Evolutionary conservation across 805 yeast species (phyloP), one percentile per base, ranked within the genome.

Genomic region (Limtongia smithiae): DNA sequence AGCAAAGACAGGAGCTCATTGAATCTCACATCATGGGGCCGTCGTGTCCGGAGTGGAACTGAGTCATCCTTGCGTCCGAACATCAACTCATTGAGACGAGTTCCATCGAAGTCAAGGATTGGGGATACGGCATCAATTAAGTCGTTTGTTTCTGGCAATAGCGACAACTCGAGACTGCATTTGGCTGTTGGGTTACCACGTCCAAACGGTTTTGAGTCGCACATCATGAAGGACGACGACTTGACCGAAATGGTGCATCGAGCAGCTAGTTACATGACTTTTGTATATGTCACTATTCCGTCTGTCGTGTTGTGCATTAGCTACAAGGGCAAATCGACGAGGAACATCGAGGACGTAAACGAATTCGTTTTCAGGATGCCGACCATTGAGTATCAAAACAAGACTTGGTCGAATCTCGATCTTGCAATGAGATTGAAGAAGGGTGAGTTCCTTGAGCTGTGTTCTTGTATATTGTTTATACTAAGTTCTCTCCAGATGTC

Each of bases 341-440:
- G 78, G 59, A 79, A 83, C 57, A 68, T 91, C 48, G 76, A 86
- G 34, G 88, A 90, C 62, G 87, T 91, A 6, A 84, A 85, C 44
- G 79, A 85, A 57, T 81, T 91, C 57, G 75, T 73, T 4, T 71
- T 91, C 47, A 71, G 71, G 8, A 66, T 90, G 43, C 96, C 96
- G 2, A 69, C 69, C 2, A 66, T 86, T 44, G 65, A 68, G 43
- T 78, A 83, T 60, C 61, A 66, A 31, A 80, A 83, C 64, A 79
- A 78, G 70, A 75, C 84, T 3, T 83, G 94, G 85, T 80, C 89
- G 1, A 71, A 78, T 41, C 70, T 80, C 46, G 97, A 90, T 57
- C 68, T 90, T 36, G 71, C 82, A 2, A 61, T 76, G 59, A 73
- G 77, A 27, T 61, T 90, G 47, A 81, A 82, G 63, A 83, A 79